phyloP scores from a whole-genome alignment of 2,329 filamentous ascomycete species.

The Juglanconis juglandina region DNA sequence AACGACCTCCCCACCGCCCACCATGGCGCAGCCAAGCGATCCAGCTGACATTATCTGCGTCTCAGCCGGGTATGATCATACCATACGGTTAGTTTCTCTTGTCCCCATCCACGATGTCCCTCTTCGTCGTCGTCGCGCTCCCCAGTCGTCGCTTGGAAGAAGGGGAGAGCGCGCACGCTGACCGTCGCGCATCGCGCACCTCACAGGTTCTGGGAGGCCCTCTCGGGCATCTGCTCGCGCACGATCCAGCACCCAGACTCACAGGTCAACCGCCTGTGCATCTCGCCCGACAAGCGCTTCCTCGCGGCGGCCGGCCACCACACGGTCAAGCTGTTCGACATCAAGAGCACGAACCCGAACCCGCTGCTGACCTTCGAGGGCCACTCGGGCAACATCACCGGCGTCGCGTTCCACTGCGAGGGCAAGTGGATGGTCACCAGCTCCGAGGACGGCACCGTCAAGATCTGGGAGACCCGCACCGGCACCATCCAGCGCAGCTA shows the following conservation, averaged over 20 bases:
- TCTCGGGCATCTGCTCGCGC: constrained; percentile 95
- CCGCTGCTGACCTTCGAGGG: constrained; percentile 92
- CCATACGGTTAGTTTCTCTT: constrained; percentile 49
- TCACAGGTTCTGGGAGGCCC: constrained; percentile 90
- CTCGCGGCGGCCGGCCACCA: constrained; percentile 77
- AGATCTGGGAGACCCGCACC: constrained; percentile 91
- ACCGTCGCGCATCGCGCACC: constrained; percentile 7
- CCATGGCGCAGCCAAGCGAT: background rate
- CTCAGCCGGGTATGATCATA: constrained; percentile 60
- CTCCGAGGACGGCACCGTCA: constrained; percentile 93
- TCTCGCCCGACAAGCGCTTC: constrained; percentile 95
- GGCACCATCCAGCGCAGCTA: constrained; percentile 91
- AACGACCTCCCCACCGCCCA: background rate
- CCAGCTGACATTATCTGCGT: constrained; percentile 19
- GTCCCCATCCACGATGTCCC: background rate
- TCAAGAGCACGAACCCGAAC: constrained; percentile 96
- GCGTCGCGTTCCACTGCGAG: constrained; percentile 96
- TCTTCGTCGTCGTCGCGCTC: background rate
- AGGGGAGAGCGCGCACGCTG: background rate
- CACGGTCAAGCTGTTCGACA: constrained; percentile 96
- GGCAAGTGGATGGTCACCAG: constrained; percentile 99
- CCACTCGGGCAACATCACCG: constrained; percentile 92
- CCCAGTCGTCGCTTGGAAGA: background rate
- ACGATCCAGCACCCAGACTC: constrained; percentile 98
- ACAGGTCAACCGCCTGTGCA: constrained; percentile 96